phyloP scores from a whole-genome alignment of 1,139 yeast species.

The Suhomyces ambrosiae region DNA sequence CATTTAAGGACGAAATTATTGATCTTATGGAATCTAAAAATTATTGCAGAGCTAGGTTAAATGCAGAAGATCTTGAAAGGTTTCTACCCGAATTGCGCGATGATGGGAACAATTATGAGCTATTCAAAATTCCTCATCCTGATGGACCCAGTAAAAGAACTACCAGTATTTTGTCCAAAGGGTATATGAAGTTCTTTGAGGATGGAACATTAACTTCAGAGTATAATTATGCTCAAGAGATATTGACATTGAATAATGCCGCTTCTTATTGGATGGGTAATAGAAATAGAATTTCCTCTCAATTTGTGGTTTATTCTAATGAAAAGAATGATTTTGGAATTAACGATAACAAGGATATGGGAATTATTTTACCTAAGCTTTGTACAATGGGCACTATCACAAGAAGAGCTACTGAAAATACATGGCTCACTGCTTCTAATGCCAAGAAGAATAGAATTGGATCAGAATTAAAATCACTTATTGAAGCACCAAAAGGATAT shows the following conservation, averaged over 20 bases:
- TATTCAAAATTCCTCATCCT: conserved; percentile 87
- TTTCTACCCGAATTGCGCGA: conserved; percentile 28
- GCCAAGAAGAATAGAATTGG: conserved; percentile 86
- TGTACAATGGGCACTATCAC: conserved; percentile 97
- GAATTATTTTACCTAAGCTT: conserved; percentile 80
- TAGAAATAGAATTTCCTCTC: conserved; percentile 78
- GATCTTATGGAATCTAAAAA: conserved; percentile 51
- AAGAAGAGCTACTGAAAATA: conserved; percentile 92
- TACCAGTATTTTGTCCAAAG: conserved; percentile 77
- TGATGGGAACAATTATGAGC: conserved; percentile 28
- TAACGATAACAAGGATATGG: conserved; percentile 44
- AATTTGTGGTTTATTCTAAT: conserved; percentile 70
- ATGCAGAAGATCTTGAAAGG: conserved; percentile 22
- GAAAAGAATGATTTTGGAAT: conserved; percentile 30
- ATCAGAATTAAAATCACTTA: conserved; percentile 85
- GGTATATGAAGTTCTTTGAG: conserved; percentile 72
- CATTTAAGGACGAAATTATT: conserved; percentile 35
- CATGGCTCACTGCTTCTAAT: conserved; percentile 97
- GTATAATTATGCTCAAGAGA: conserved; percentile 73
- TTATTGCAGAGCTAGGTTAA: conserved; percentile 38
- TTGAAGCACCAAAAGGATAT: conserved; percentile 87
- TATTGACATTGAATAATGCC: conserved; percentile 70
- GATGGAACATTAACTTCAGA: conserved; percentile 72
- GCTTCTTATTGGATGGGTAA: conserved; percentile 95
- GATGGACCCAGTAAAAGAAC: conserved; percentile 79